phyloP scores from a whole-genome alignment of 805 yeast species.

The Saccharomycopsis synnaedendra region DNA sequence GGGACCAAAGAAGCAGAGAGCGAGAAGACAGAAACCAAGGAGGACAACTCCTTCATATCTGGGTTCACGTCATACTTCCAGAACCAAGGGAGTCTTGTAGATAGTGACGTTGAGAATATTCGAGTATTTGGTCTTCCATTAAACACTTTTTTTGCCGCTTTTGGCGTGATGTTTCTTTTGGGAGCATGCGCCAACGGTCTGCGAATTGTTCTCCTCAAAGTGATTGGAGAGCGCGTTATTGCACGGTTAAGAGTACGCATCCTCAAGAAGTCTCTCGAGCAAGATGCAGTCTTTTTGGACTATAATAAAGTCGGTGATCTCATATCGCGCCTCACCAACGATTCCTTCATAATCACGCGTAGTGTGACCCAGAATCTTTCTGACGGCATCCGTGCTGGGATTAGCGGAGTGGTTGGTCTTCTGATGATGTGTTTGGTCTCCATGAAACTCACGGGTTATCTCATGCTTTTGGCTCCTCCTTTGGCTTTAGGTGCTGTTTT shows the following conservation, averaged over 20 bases:
- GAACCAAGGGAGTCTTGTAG: slow-evolving; percentile 15
- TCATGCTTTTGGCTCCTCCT: slow-evolving; percentile 77
- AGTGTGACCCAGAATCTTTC: slow-evolving; percentile 82
- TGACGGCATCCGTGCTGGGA: slow-evolving; percentile 79
- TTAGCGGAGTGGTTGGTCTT: slow-evolving; percentile 78
- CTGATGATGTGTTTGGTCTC: slow-evolving; percentile 88
- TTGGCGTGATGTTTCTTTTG: slow-evolving; percentile 50
- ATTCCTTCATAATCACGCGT: slow-evolving; percentile 77
- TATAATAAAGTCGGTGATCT: slow-evolving; percentile 85
- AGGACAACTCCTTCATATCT: slow-evolving; percentile 15
- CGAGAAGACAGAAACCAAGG: slow-evolving; percentile 18
- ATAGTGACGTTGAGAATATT: slow-evolving; percentile 23
- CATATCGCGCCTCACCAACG: slow-evolving; percentile 78
- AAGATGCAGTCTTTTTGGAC: slow-evolving; percentile 85
- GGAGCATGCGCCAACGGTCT: slow-evolving; percentile 79
- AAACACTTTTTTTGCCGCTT: slow-evolving; percentile 48
- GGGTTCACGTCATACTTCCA: neutral
- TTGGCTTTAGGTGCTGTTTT: slow-evolving; percentile 66
- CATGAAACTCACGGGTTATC: slow-evolving; percentile 69
- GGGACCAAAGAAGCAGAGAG: slow-evolving; percentile 2
- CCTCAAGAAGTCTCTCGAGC: slow-evolving; percentile 64
- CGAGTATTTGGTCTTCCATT: slow-evolving; percentile 50
- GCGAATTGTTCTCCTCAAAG: slow-evolving; percentile 60
- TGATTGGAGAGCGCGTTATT: slow-evolving; percentile 79
- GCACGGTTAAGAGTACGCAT: slow-evolving; percentile 73